Base-by-base conservation (phyloP, 176 grass and related monocot genomes). In the Chloris gayana region DNA sequence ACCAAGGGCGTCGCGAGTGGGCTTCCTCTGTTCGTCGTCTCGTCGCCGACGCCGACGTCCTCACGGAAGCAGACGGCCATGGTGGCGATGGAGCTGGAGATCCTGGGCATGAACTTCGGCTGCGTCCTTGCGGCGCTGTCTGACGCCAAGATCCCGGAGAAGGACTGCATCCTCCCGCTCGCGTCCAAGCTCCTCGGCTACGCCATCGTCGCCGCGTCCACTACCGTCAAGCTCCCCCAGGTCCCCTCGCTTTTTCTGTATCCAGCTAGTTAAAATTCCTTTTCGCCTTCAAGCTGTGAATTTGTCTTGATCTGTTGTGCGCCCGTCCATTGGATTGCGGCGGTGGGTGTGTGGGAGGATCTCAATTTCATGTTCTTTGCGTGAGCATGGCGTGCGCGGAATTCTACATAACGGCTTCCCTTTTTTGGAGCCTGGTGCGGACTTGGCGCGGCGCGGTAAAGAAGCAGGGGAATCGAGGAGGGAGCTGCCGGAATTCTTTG, bases 201-300 rank as follows among this genome's bases (percentile, higher is more conserved):
- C 86, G 85, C 82, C 82, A 95, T 99, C 88, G 88, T 99, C 65
- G 92, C 96, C 53, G 90, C 92, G 22, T 99, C 96, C 86, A 99
- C 96, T 64, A 99, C 92, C 69, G 92, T 95, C 79, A 99, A 99
- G 81, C 83, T 99, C 42, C 92, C 96, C 12, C 96, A 99, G 96
- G 95, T 98, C 9, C 30, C n/a, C 2, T 67, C 5, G 4, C 47
- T 47, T 27, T 37, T 4, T 19, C 2, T 18, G 25, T 13, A 25
- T 29, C 0, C 25, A 14, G 11, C 58, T 61, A 61, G 25, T 29
- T 61, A 61, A 61, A 29, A 10, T 11, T 54, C 18, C 24, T 61
- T 61, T 13, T 61, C 11, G 25, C 13, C 1, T 59, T n/a, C 56
- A 24, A 41, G 34, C 74, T 64, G 32, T 17, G 31, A 9, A 32